Base-by-base conservation (phyloP, 2,329 filamentous ascomycete species). In the Xylariaceae sp. region DNA sequence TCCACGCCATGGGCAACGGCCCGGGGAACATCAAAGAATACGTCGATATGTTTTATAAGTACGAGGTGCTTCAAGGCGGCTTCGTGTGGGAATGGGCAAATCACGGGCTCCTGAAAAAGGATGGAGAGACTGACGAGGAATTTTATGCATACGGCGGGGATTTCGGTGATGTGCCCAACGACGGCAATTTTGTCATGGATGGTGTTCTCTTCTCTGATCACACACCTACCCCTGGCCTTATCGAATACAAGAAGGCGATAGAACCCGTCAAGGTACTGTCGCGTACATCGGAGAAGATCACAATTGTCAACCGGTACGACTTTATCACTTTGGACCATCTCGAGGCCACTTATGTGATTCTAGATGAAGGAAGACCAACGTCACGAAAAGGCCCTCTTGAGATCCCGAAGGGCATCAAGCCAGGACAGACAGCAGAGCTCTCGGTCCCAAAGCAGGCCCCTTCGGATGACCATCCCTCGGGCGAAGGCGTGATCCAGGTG, bases 21-120 rank as follows among this genome's bases (percentile, higher is more conserved):
- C 85, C 85, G 0, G 84, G 85, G 5, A 80, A 78, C 1, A 75
- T 87, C 58, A 78, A 83, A 61, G 84, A 86, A 60, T 87, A 87
- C 58, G 71, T 84, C 47, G 77, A 84, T 22, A 73, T 76, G 0
- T 87, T 86, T 66, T 80, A 81, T 61, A 72, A 74, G 42, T 74
- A 85, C 55, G 76, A 75, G 0, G 71, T 74, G 1, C 72, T 86
- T 0, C 83, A 86, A 66, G 83, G 84, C 10, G 84, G 83, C 0
- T 81, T 78, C 49, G 75, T 81, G n/a, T 83, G 80, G 79, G 79
- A 82, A 59, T 83, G 79, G 79, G 76, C 75, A 0, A 81, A 81
- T 61, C 79, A 82, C 52, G 61, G 76, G 57, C 60, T 81, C 66
- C 63, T 80, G 9, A 72, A 71, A 22, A 73, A 70, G 37, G 72